These are phyloP conservation scores for Rhynchospora tenuis DNA, from an alignment of 176 grass and related monocot species.

Conservation along the genomic window DNA sequence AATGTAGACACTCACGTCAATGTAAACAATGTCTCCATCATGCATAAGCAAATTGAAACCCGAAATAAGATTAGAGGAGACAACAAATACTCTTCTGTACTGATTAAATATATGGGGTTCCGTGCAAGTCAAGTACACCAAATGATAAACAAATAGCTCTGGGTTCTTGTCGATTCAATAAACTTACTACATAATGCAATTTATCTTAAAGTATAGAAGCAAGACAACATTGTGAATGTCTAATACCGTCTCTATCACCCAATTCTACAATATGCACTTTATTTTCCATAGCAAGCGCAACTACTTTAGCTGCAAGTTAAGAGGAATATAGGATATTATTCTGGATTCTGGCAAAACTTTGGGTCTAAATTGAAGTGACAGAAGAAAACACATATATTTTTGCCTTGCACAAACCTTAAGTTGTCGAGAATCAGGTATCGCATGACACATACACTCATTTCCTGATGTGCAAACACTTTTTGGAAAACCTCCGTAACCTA, in stretches of 20 bases:
- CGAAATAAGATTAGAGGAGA: not conserved
- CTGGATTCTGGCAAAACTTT: not conserved
- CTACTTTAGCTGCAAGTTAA: not conserved
- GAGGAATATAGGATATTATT: not conserved
- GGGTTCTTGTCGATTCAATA: not conserved
- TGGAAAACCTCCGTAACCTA: constrained; percentile 88
- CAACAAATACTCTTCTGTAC: not conserved
- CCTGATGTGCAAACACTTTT: constrained; percentile 96
- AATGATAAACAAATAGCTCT: not conserved
- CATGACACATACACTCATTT: constrained; percentile 97
- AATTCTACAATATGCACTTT: not conserved
- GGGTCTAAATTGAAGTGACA: not conserved
- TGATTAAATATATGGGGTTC: not conserved
- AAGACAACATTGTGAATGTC: not conserved
- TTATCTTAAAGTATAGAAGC: not conserved
- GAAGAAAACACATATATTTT: constrained; percentile 5
- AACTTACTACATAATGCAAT: not conserved
- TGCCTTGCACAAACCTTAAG: constrained; percentile 55
- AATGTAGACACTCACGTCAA: constrained; percentile 92
- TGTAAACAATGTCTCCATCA: constrained; percentile 96
- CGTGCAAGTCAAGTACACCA: not conserved
- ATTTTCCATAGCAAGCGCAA: not conserved
- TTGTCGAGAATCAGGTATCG: constrained; percentile 84
- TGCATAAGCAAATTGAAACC: constrained; percentile 33
- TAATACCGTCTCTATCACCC: not conserved